phyloP scores from a whole-genome alignment of 1,284 basidiomycete species.

The Vanrija sp. region DNA sequence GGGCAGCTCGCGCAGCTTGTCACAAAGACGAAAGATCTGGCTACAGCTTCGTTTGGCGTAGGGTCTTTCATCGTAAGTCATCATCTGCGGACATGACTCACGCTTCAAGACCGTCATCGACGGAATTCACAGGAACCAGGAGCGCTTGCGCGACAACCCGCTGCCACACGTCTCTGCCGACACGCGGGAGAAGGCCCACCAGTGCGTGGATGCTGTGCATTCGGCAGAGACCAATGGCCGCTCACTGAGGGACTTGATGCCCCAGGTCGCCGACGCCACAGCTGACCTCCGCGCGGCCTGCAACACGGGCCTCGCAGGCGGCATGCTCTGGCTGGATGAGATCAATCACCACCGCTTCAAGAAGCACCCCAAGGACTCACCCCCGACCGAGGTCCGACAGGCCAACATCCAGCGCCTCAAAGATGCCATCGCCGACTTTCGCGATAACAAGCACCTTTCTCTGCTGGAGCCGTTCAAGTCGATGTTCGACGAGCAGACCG shows the following conservation, averaged over 20 bases:
- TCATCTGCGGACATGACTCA: background rate
- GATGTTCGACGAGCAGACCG: conserved; percentile 43
- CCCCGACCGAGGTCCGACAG: conserved; percentile 46
- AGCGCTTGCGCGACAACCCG: conserved; percentile 7
- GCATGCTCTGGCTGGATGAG: conserved; percentile 48
- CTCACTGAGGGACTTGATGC: conserved; percentile 50
- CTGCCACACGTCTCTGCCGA: conserved; percentile 10
- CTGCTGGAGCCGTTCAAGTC: conserved; percentile 55
- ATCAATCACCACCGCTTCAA: conserved; percentile 56
- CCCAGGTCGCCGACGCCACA: conserved; percentile 53
- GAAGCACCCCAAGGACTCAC: conserved; percentile 23
- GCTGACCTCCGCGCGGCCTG: conserved; percentile 51
- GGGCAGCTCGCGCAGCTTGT: conserved; percentile 44
- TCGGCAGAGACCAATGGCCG: conserved; percentile 6
- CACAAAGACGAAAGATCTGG: conserved; percentile 37
- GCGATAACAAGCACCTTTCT: conserved; percentile 48
- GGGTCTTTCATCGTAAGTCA: conserved; percentile 34
- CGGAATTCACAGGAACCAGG: conserved; percentile 23
- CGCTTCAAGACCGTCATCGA: conserved; percentile 27
- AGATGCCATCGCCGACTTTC: conserved; percentile 50
- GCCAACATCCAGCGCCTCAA: conserved; percentile 47
- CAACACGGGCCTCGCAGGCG: conserved; percentile 45
- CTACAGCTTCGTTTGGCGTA: conserved; percentile 32
- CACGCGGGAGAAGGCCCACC: background rate
- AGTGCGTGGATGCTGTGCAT: conserved; percentile 8